These are phyloP conservation scores for Lenwebbia sp. DNA, from an alignment of 345 rosid species.

Conservation along the genomic window DNA sequence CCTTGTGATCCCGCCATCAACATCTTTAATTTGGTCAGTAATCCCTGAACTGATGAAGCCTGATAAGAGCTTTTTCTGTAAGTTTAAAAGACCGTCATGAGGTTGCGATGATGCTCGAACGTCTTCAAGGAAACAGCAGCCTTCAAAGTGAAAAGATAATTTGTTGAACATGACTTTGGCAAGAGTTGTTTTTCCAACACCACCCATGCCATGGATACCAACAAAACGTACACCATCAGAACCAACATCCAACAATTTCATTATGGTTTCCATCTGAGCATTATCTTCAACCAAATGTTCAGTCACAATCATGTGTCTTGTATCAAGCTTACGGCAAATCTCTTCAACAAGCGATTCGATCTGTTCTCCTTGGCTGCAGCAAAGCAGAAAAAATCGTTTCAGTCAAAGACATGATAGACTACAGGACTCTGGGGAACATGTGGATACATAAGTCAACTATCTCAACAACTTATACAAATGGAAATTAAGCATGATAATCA, in stretches of 20 bases:
- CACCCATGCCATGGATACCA: background rate
- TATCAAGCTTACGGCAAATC: background rate
- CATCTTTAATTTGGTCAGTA: background rate
- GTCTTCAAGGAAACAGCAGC: constrained; percentile 9
- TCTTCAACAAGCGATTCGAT: background rate
- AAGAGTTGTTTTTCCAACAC: background rate
- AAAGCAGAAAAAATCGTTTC: background rate
- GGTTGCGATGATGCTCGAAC: background rate
- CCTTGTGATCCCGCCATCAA: background rate
- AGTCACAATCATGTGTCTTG: background rate
- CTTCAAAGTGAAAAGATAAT: constrained; percentile 1
- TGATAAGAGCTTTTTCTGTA: background rate
- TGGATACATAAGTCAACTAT: background rate
- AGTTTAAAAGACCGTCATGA: background rate
- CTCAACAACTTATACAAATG: accelerated
- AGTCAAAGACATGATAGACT: background rate
- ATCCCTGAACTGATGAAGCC: accelerated
- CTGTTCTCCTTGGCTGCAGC: background rate
- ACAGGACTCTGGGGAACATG: background rate
- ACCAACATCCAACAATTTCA: background rate
- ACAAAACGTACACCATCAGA: background rate
- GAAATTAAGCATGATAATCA: background rate
- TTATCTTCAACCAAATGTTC: background rate
- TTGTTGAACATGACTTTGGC: background rate
- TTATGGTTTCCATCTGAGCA: background rate